Evolutionary conservation across 73 alveolate genomes (phyloP).

Genomic region (Vitrella brassicaformis): DNA sequence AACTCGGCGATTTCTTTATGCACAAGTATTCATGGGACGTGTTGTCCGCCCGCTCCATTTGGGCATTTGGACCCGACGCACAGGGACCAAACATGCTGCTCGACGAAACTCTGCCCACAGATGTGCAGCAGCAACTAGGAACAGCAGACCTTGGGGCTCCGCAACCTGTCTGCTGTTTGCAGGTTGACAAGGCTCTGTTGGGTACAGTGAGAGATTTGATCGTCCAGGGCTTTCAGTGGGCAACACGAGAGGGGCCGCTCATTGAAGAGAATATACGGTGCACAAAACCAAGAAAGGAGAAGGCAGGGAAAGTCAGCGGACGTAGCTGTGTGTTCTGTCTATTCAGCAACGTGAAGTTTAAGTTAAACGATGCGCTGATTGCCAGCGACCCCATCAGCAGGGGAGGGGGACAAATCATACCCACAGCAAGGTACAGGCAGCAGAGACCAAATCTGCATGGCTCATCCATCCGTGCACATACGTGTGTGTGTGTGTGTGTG

Average conservation of each 20-base stretch:
- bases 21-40: constrained; percentile 53
- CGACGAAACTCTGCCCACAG: constrained; percentile 89
- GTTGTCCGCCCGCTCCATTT: constrained; percentile 81
- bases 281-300: constrained; percentile 72
- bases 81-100: constrained; percentile 81
- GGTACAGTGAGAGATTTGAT: constrained; percentile 66
- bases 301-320: constrained; percentile 62
- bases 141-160: not conserved
- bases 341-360: constrained; percentile 75
- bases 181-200: constrained; percentile 60
- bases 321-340: too few relatives aligned
- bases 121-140: constrained; percentile 16
- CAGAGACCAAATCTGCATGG: too few relatives aligned
- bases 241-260: constrained; percentile 89
- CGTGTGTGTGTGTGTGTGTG: not conserved
- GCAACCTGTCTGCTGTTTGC: not conserved
- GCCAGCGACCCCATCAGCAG: constrained; percentile 77
- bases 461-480: not conserved
- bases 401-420: constrained; percentile 93
- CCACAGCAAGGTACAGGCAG: constrained; percentile 93
- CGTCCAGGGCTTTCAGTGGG: constrained; percentile 95
- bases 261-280: constrained; percentile 87
- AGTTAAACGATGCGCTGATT: constrained; percentile 73
- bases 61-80: constrained; percentile 95
- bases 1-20: too few relatives aligned